Evolutionary conservation across 2,329 filamentous ascomycete species (phyloP).

Genomic region (Xylariaceae sp.): DNA sequence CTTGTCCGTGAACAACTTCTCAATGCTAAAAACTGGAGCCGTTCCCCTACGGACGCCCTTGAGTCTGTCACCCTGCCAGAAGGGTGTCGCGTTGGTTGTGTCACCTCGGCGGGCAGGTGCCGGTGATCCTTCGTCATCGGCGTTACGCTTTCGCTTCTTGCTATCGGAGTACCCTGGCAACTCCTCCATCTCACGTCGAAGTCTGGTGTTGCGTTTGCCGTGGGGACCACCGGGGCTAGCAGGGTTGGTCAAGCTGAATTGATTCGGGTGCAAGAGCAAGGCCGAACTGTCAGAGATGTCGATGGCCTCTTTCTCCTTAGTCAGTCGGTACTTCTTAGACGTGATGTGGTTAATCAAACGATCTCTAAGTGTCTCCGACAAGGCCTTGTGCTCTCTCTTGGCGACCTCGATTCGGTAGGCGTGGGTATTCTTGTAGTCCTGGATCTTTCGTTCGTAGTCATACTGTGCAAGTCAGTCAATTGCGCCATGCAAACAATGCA

Average conservation of each 20-base stretch:
- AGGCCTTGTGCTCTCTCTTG: conserved; percentile 54
- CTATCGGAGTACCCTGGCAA: conserved; percentile 48
- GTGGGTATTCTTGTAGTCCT: conserved; percentile 54
- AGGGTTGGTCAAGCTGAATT: conserved; percentile 61
- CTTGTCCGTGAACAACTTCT: conserved; percentile 67
- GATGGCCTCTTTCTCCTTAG: conserved; percentile 61
- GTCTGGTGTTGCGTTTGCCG: conserved; percentile 57
- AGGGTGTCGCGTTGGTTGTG: conserved; percentile 51
- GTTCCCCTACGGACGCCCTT: conserved; percentile 50
- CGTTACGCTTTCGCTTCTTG: conserved; percentile 60
- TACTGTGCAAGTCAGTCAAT: conserved; percentile 39
- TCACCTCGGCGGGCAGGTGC: conserved; percentile 53
- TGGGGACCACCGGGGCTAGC: conserved; percentile 59
- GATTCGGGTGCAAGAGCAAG: conserved; percentile 60
- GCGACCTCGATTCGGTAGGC: conserved; percentile 59
- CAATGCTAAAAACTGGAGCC: conserved; percentile 58
- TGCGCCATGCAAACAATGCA: neutral
- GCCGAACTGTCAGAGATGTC: conserved; percentile 63
- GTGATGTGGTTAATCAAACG: conserved; percentile 62
- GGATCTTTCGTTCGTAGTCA: conserved; percentile 58
- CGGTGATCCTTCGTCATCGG: conserved; percentile 59
- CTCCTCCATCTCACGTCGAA: conserved; percentile 58
- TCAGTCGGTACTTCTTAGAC: conserved; percentile 58
- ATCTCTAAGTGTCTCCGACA: conserved; percentile 58
- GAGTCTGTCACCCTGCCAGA: conserved; percentile 59